Evolutionary conservation across 805 yeast genomes (phyloP).

Genomic region (Barnettozyma pratensis): DNA sequence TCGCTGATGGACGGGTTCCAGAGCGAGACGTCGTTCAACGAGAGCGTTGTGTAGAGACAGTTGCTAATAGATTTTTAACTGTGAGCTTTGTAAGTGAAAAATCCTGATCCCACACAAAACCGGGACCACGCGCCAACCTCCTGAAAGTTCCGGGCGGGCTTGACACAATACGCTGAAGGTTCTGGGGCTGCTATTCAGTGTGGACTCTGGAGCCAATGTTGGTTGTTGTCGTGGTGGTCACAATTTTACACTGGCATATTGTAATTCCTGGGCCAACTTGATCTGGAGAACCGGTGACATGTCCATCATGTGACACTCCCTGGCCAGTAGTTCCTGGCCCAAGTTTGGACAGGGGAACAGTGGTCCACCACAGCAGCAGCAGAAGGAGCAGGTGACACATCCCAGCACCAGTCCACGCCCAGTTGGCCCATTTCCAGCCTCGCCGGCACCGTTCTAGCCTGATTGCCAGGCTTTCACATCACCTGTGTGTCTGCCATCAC

Average conservation of each 20-base stretch:
- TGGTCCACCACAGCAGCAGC: too few relatives aligned
- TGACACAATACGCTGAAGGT: too few relatives aligned
- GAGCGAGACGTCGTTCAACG: slow-evolving; percentile 16
- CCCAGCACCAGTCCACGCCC: not conserved
- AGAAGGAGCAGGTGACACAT: not conserved
- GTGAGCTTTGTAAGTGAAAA: too few relatives aligned
- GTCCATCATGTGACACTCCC: not conserved
- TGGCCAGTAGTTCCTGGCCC: not conserved
- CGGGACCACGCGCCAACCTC: too few relatives aligned
- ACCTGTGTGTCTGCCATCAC: not conserved
- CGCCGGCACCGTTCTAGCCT: not conserved
- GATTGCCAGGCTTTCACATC: not conserved
- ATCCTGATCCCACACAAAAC: too few relatives aligned
- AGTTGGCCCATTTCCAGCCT: not conserved
- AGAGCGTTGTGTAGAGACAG: slow-evolving; percentile 9
- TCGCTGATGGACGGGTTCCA: slow-evolving; percentile 12
- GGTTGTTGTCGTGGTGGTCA: too few relatives aligned
- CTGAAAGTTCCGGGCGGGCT: too few relatives aligned
- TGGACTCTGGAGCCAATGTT: too few relatives aligned
- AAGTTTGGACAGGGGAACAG: too few relatives aligned
- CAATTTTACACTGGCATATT: not conserved
- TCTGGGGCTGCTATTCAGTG: too few relatives aligned
- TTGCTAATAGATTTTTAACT: not conserved
- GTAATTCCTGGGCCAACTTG: not conserved
- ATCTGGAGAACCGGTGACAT: not conserved